Conservation (phyloP, 2,329 filamentous ascomycete genomes). For the Eurotiales sp. region DNA sequence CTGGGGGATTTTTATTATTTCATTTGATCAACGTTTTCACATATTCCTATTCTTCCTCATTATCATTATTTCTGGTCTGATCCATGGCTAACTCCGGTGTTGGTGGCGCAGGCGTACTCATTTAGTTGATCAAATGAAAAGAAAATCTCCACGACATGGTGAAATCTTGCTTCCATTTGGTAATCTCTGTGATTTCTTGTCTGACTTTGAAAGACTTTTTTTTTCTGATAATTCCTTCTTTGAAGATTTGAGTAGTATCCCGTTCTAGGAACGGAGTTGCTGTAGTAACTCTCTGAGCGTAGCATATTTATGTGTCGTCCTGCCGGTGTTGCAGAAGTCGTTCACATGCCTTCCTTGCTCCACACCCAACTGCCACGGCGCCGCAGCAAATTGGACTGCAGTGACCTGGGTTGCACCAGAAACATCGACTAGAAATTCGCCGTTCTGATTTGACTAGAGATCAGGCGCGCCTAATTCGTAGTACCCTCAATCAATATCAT, state of each 20-base stretch:
- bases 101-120: constrained; percentile 16
- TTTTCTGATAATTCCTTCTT: neutral
- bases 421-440: too few species aligned
- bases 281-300: neutral
- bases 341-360: too few species aligned
- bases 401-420: too few species aligned
- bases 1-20: constrained; percentile 5
- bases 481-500: constrained; percentile 15
- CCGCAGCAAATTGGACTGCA: too few species aligned
- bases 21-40: constrained; percentile 11
- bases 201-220: neutral
- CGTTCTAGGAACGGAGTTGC: too few species aligned
- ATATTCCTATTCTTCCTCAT: neutral
- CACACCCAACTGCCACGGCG: too few species aligned
- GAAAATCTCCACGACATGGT: neutral
- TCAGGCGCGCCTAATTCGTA: too few species aligned
- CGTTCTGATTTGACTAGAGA: too few species aligned
- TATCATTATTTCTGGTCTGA: constrained; percentile 13
- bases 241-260: constrained; percentile 7
- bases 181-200: constrained; percentile 7
- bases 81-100: constrained; percentile 20
- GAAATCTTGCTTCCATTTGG: neutral
- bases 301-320: neutral
- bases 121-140: constrained; percentile 12
- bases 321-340: too few species aligned